Evolutionary conservation across 2,329 filamentous ascomycete species (phyloP), one percentile per base, ranked within the genome.

Genomic region (Cladophialophora carrionii): DNA sequence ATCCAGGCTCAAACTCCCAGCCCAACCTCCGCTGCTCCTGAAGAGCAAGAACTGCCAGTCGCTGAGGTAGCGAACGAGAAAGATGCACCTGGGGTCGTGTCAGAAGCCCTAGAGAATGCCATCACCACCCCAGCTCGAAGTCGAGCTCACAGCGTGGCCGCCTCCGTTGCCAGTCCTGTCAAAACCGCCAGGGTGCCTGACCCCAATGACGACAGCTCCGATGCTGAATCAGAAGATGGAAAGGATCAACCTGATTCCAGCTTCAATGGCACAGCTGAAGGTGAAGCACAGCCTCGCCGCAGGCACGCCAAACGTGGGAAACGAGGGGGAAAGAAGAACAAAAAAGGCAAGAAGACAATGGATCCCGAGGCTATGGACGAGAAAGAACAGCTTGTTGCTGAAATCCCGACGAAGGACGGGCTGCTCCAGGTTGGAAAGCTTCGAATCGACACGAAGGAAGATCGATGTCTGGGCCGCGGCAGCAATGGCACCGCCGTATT

Each of bases 401-500:
- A 85, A 66, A 76, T 82, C 20, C 81, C 87, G 14, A 77, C 78
- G 2, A 84, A 84, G 57, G 88, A 91, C 52, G 88, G 88, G 41
- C 75, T 79, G 12, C 80, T 87, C 66, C 82, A 84, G 52, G 87
- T 88, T 71, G 86, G 86, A 58, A 86, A 84, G 66, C 77, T 88
- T 26, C 82, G 81, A 61, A 86, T 88, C 32, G 81, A 84, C 69
- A 87, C 84, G 26, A 65, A 62, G 51, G 65, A 70, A 37, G 83
- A 87, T 71, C 81, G 80, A 32, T 82, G 88, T 20, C 80, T 89
- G 46, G 87, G 87, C 1, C 84, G 91, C 65, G 95, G 95, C 61
- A 98, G 94, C 76, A 96, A 97, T 74, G 95, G 95, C n/a, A 99
- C 95, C 0, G 88, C 96, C 60, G 95, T 99, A 0, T 98, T 95